Evolutionary conservation across 495 filamentous ascomycete species (phyloP), one percentile per base, ranked within the genome.

Genomic region (Neurospora sp.): DNA sequence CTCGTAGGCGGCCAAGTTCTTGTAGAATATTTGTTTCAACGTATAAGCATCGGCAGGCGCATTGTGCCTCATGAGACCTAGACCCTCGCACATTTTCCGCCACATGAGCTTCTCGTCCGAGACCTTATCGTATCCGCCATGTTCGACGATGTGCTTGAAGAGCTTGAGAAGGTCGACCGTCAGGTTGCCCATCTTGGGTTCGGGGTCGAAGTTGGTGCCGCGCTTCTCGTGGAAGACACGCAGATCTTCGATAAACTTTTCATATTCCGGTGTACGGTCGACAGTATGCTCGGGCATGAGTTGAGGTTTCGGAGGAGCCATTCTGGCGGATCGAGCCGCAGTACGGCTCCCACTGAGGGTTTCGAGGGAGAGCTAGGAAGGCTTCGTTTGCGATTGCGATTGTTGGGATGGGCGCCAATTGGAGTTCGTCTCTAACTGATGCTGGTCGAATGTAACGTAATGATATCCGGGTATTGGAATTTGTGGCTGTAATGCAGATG

Each of bases 21-120:
- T 92, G 84, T 94, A 95, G 82, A 94, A 96, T 69, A 90, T 87
- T 35, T 90, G 91, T 82, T 96, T 96, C 69, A 95, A 80, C 31
- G 88, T 85, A 80, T 94, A 95, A 4, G 91, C 92, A 72, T 91
- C 86, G 1, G 92, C 90, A 23, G 92, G 89, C 18, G 90, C 85
- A 73, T 92, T 91, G 72, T 87, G 86, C 37, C 85, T 83, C 75
- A 84, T 83, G 72, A 86, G 78, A 39, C 89, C 87, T 73, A 94
- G 88, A 62, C 91, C 88, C 16, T 87, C 83, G 9, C 90, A 91
- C 46, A 96, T 85, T 74, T 87, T 87, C 70, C 92, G 86, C 93
- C 93, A 96, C 71, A 90, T 90, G 39, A 93, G 85, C 83, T 93
- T 93, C 76, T 93, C 91, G 42, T 89, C 89, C 39, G 90, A 93